Base-by-base conservation (phyloP, 805 yeast species). In the Citeromyces matritensis region DNA sequence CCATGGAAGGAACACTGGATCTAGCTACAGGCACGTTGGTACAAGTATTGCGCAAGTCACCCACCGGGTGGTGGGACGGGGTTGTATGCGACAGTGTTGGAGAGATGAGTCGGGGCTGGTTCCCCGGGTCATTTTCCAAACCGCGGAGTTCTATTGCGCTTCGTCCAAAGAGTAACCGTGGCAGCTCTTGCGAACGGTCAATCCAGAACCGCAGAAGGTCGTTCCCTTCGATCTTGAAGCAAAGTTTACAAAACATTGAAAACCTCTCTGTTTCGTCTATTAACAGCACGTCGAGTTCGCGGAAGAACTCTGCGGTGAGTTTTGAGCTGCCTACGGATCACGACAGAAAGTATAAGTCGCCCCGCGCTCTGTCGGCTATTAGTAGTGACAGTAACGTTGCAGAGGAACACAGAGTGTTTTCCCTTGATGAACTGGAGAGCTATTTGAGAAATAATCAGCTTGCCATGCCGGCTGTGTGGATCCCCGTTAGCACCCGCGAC, bases 31-130 rank as follows among this genome's bases (percentile, higher is more conserved):
- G 85, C 12, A 93, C 80, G 39, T 62, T 78, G 3, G 55, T 84
- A 1, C 68, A 76, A 41, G 91, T 84, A 9, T 46, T 81, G n/a
- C 48, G 63, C 10, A 78, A 77, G 37, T 58, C 70, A 10, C 68
- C 65, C 26, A 49, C 71, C 3, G 81, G 84, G 2, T 84, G 94
- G 95, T 82, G 93, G 91, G 94, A 84, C 49, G 94, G 95, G 8
- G 60, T 77, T 11, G 40, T 58, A 24, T 49, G 46, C 4, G 51
- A 50, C 25, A 48, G 55, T 2, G 65, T 66, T 5, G 64, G 45
- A 21, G 51, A 58, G 4, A 49, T 65, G 5, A 43, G 47, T 26
- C 62, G 93, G 45, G 95, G 95, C 42, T 84, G 94, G 94, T 81
- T 84, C 55, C 94, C 94, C 11, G 66, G 66, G 30, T 68, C 65